Evolutionary conservation across 176 grass and related monocot species (phyloP).

Genomic region (Oryza longistaminata): DNA sequence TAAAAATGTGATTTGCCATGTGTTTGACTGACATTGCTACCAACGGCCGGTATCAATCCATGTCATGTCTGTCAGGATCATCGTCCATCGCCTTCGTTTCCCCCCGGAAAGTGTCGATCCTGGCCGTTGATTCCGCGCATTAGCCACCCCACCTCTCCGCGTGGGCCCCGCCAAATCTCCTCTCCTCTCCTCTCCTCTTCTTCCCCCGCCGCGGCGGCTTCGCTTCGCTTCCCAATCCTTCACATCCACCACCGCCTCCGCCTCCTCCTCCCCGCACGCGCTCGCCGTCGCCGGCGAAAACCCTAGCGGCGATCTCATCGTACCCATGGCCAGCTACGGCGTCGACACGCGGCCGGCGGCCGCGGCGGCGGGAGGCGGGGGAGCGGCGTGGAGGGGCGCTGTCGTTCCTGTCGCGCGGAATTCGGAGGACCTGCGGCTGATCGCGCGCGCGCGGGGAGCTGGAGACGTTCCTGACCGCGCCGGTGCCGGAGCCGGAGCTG

Average conservation of each 20-base stretch:
- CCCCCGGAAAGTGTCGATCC: neutral
- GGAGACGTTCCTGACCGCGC: conserved; percentile 70
- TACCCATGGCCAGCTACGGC: conserved; percentile 75
- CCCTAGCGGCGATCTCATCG: conserved; percentile 1
- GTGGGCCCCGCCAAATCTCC: conserved; percentile 53
- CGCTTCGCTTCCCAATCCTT: neutral
- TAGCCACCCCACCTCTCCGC: conserved; percentile 11
- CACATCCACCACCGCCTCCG: neutral
- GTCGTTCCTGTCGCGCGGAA: conserved; percentile 71
- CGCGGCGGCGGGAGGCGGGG: neutral
- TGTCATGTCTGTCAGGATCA: neutral
- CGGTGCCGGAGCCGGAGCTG: conserved; percentile 72
- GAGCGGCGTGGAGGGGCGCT: conserved; percentile 62
- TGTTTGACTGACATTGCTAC: neutral
- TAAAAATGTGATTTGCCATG: neutral
- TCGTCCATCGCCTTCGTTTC: neutral
- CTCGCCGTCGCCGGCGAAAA: neutral
- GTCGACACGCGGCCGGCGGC: conserved; percentile 55
- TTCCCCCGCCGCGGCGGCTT: neutral
- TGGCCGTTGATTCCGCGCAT: conserved; percentile 11
- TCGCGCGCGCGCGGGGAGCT: conserved; percentile 77
- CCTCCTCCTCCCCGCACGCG: neutral
- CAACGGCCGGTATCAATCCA: neutral
- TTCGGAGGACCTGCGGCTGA: conserved; percentile 83
- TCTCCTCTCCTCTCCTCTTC: conserved; percentile 38